Conservation (phyloP, 2,329 filamentous ascomycete species). For the Rugonectria rugulosa region DNA sequence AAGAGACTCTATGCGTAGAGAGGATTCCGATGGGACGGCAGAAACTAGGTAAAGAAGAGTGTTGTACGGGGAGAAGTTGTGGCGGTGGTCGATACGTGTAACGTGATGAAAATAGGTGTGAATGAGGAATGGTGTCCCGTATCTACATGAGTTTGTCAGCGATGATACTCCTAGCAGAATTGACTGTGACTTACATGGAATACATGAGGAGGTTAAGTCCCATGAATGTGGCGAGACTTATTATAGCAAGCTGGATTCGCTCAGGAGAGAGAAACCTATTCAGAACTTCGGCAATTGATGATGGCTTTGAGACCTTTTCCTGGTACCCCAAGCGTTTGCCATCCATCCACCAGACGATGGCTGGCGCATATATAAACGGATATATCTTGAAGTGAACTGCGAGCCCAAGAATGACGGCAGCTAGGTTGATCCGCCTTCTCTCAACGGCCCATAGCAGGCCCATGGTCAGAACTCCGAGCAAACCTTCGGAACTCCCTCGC, state of each 20-base stretch:
- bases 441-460: constrained; percentile 84
- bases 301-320: constrained; percentile 6
- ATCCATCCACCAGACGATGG: constrained; percentile 83
- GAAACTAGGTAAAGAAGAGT: constrained; percentile 88
- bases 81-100: constrained; percentile 91
- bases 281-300: constrained; percentile 36
- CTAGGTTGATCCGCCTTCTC: constrained; percentile 65
- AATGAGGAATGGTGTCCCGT: constrained; percentile 81
- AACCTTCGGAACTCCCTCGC: constrained; percentile 88
- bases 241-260: constrained; percentile 65
- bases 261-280: constrained; percentile 58
- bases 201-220: constrained; percentile 83
- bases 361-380: constrained; percentile 91
- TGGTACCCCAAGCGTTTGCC: constrained; percentile 51
- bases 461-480: constrained; percentile 85
- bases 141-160: constrained; percentile 55
- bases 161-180: background rate
- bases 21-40: constrained; percentile 55
- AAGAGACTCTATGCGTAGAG: constrained; percentile 72
- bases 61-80: constrained; percentile 99
- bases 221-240: constrained; percentile 77
- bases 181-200: constrained; percentile 59
- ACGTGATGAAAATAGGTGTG: constrained; percentile 96
- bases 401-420: constrained; percentile 79
- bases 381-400: constrained; percentile 99